phyloP scores from a whole-genome alignment of 208 protist genomes.

The Trypanosoma boissoni region DNA sequence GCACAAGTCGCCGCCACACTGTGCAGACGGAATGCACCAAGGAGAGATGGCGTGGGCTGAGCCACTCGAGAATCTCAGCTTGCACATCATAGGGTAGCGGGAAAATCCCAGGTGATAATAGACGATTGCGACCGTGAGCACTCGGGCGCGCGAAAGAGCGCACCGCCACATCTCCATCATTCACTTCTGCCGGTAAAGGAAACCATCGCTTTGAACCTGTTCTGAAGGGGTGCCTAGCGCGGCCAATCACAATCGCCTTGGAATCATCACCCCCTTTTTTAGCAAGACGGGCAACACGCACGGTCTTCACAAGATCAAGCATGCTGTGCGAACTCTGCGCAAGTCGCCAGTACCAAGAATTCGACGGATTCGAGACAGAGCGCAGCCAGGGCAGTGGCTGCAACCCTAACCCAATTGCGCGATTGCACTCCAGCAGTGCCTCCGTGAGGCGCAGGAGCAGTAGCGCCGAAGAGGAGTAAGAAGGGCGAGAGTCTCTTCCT shows the following conservation, averaged over 20 bases:
- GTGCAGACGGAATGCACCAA: constrained; percentile 30
- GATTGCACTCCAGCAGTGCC: constrained; percentile 19
- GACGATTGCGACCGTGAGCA: no score
- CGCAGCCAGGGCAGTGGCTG: constrained; percentile 14
- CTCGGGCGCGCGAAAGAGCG: no score
- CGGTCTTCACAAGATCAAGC: not conserved
- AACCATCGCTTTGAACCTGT: no score
- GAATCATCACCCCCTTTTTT: no score
- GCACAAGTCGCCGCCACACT: constrained; percentile 25
- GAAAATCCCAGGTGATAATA: constrained; percentile 4
- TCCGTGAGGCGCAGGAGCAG: constrained; percentile 20
- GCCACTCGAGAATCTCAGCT: constrained; percentile 27
- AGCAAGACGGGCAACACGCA: not conserved
- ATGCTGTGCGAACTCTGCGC: constrained; percentile 15
- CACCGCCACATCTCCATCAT: no score
- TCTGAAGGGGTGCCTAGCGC: no score
- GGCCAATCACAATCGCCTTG: constrained; percentile 14
- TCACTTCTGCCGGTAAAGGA: no score
- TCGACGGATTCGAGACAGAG: constrained; percentile 12
- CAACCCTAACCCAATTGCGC: not conserved
- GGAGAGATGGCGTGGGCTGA: constrained; percentile 32
- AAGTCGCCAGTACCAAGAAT: constrained; percentile 21
- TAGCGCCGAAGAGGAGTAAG: constrained; percentile 24
- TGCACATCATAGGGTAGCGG: constrained; percentile 32
- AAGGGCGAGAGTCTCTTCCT: not conserved